phyloP scores from a whole-genome alignment of 164 flowering plant species.

The Piper betle region DNA sequence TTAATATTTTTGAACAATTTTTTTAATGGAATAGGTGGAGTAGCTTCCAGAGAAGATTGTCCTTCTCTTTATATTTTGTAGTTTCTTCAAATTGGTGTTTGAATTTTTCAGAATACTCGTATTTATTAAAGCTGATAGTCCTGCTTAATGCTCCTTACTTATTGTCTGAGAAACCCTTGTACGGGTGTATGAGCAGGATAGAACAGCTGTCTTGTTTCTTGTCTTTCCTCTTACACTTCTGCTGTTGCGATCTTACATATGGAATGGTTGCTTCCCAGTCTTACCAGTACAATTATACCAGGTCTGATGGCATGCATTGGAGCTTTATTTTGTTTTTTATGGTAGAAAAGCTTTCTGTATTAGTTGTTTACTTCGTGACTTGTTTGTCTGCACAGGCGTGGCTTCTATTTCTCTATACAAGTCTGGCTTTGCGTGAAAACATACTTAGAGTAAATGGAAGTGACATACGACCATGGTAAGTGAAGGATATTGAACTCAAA shows the following conservation, averaged over 20 bases:
- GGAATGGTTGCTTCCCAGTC: conserved; percentile 94
- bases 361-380: no score
- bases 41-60: no score
- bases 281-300: conserved; percentile 91
- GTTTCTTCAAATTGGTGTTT: no score
- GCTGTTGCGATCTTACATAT: conserved; percentile 45
- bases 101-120: not conserved
- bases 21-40: no score
- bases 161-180: not conserved
- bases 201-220: conserved; percentile 76
- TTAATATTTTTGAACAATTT: no score
- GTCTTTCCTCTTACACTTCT: conserved; percentile 70
- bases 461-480: conserved; percentile 93
- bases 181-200: conserved; percentile 40
- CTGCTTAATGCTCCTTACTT: not conserved
- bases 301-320: conserved; percentile 23
- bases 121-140: not conserved
- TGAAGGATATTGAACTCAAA: not conserved
- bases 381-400: conserved; percentile 47
- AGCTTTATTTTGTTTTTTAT: not conserved
- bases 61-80: no score
- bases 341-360: not conserved
- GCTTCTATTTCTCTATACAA: conserved; percentile 82
- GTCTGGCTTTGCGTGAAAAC: conserved; percentile 91
- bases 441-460: conserved; percentile 88